These are phyloP conservation scores for Cryphonectria nitschkei DNA, from an alignment of 2,329 filamentous ascomycete species.

Conservation along the genomic window DNA sequence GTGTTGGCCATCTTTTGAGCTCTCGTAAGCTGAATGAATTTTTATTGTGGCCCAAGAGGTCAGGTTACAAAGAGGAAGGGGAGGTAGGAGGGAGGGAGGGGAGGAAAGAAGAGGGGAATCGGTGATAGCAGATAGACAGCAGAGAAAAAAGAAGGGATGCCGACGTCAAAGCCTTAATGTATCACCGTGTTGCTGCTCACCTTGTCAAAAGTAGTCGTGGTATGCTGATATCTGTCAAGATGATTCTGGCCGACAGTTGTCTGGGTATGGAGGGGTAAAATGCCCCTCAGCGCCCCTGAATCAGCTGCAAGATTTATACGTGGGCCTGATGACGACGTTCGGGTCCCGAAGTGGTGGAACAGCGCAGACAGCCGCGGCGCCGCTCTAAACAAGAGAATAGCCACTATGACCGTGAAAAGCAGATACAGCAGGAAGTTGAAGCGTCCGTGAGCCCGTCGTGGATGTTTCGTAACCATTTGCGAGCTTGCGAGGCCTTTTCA, in stretches of 20 bases:
- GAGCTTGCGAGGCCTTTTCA: not conserved
- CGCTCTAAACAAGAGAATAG: conserved; percentile 30
- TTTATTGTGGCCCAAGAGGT: not conserved
- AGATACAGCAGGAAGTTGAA: conserved; percentile 23
- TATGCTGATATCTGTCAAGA: conserved; percentile 8
- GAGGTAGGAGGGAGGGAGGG: no score
- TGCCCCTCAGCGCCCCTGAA: conserved; percentile 28
- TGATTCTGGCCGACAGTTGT: conserved; percentile 9
- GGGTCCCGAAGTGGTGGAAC: conserved; percentile 27
- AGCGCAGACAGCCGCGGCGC: conserved; percentile 31
- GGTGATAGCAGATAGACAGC: not conserved
- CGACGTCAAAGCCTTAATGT: not conserved
- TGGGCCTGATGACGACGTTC: conserved; percentile 29
- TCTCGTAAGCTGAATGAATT: conserved; percentile 12
- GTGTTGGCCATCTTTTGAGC: conserved; percentile 60
- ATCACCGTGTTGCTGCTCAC: conserved; percentile 12
- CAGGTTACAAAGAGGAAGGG: no score
- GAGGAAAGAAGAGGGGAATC: not conserved
- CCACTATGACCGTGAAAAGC: conserved; percentile 32
- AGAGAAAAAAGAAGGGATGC: not conserved
- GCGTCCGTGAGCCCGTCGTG: conserved; percentile 20
- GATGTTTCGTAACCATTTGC: conserved; percentile 19
- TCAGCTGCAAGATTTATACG: conserved; percentile 25
- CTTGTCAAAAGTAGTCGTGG: conserved; percentile 14
- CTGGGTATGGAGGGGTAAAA: conserved; percentile 27